phyloP scores from a whole-genome alignment of 192 early-diverging fungal species.

The Helicostylum pulchrum region DNA sequence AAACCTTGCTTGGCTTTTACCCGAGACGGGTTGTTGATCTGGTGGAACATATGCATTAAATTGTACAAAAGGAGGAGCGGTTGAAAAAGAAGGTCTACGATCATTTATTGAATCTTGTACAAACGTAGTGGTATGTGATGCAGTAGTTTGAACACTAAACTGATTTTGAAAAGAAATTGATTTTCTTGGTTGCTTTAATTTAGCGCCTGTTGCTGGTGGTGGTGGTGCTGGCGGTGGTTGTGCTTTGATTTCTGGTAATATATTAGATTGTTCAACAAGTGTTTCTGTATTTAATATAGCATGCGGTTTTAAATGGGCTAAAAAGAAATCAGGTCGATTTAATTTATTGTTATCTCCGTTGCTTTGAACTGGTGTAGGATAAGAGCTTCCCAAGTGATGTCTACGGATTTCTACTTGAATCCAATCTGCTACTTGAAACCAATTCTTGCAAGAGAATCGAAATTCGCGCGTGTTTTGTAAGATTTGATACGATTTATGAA shows the following conservation, averaged over 20 bases:
- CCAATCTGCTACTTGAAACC: slow-evolving; percentile 31
- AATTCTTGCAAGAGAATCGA: slow-evolving; percentile 20
- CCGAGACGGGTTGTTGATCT: slow-evolving; percentile 6
- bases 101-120: background rate
- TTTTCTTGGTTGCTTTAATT: background rate
- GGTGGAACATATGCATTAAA: slow-evolving; percentile 11
- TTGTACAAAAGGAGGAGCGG: slow-evolving; percentile 17
- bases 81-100: slow-evolving; percentile 20
- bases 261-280: too few relatives aligned
- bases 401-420: slow-evolving; percentile 32
- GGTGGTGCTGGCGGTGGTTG: background rate
- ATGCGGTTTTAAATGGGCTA: slow-evolving; percentile 17
- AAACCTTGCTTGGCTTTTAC: slow-evolving; percentile 32
- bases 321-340: slow-evolving; percentile 2
- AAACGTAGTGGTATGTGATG: slow-evolving; percentile 5
- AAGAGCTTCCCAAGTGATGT: slow-evolving; percentile 8
- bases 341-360: background rate
- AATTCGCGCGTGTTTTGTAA: slow-evolving; percentile 30
- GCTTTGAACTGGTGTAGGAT: background rate
- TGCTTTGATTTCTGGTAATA: background rate
- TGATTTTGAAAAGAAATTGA: slow-evolving; percentile 28
- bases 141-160: slow-evolving; percentile 17
- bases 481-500: slow-evolving; percentile 19
- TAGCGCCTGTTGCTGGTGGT: slow-evolving; percentile 7
- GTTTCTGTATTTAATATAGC: background rate